phyloP scores from a whole-genome alignment of 805 yeast species.

The Candida methanosorbosa region DNA sequence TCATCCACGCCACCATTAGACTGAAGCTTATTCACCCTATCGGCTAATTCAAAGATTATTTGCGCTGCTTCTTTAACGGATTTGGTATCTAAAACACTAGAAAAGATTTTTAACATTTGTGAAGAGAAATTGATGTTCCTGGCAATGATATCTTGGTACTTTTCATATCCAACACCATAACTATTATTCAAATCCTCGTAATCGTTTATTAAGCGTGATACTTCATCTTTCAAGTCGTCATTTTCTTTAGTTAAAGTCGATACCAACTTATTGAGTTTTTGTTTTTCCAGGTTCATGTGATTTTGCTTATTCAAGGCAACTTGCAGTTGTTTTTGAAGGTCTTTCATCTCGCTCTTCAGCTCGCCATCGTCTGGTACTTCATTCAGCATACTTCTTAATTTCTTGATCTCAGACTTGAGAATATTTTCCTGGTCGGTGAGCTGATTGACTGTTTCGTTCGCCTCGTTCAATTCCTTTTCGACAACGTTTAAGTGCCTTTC shows the following conservation, averaged over 20 bases:
- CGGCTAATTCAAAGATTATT: slow-evolving; percentile 34
- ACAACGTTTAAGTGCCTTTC: too few relatives aligned
- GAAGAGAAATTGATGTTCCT: slow-evolving; percentile 37
- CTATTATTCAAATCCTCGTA: not conserved
- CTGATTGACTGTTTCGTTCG: too few relatives aligned
- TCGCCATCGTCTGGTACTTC: not conserved
- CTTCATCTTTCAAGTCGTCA: not conserved
- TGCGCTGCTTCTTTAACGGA: slow-evolving; percentile 52
- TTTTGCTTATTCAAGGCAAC: not conserved
- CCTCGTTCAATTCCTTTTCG: too few relatives aligned
- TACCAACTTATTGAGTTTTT: not conserved
- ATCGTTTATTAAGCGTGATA: too few relatives aligned
- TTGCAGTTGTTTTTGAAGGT: not conserved
- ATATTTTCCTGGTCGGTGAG: too few relatives aligned
- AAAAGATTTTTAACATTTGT: slow-evolving; percentile 40
- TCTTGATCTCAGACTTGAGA: too few relatives aligned
- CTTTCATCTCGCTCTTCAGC: not conserved
- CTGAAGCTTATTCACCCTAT: slow-evolving; percentile 11
- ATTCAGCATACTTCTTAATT: not conserved
- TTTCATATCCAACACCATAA: not conserved
- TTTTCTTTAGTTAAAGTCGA: not conserved
- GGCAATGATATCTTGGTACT: slow-evolving; percentile 12
- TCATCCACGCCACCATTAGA: too few relatives aligned
- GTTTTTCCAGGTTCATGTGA: not conserved
- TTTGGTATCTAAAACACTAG: slow-evolving; percentile 46